Evolutionary conservation across 305 asterid species (phyloP).

Genomic region (Galium porrigens): DNA sequence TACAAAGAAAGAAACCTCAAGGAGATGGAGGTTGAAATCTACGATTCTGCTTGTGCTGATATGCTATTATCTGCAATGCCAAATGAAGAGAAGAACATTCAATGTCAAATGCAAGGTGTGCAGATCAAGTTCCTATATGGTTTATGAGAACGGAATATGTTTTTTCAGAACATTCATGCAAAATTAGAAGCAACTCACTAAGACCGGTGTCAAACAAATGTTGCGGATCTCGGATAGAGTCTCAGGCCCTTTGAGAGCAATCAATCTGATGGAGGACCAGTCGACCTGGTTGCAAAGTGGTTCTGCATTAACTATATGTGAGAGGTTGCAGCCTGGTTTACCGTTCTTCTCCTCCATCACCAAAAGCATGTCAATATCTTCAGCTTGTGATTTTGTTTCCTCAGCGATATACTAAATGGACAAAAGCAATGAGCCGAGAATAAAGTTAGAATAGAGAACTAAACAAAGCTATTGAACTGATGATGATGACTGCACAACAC

Average conservation of each 20-base stretch:
- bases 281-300: constrained; percentile 3
- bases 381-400: constrained; percentile 16
- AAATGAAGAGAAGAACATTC: background rate
- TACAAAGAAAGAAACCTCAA: background rate
- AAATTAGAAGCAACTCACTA: constrained; percentile 14
- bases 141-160: too few species aligned
- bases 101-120: background rate
- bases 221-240: constrained; percentile 14
- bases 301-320: constrained; percentile 1
- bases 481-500: background rate
- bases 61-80: constrained; percentile 12
- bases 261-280: constrained; percentile 12
- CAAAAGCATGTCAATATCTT: constrained; percentile 17
- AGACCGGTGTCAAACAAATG: constrained; percentile 6
- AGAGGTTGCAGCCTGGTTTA: constrained; percentile 7
- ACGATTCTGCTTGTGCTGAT: constrained; percentile 3
- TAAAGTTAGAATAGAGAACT: background rate
- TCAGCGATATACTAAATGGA: constrained; percentile 18
- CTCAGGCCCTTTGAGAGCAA: constrained; percentile 19
- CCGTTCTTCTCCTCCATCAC: constrained; percentile 10
- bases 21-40: background rate
- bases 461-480: background rate
- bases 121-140: too few species aligned
- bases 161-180: too few species aligned
- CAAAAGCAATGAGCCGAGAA: background rate